Evolutionary conservation across 371 early-diverging fungal genomes (phyloP).

Genomic region (Rhizopus arrhizus): DNA sequence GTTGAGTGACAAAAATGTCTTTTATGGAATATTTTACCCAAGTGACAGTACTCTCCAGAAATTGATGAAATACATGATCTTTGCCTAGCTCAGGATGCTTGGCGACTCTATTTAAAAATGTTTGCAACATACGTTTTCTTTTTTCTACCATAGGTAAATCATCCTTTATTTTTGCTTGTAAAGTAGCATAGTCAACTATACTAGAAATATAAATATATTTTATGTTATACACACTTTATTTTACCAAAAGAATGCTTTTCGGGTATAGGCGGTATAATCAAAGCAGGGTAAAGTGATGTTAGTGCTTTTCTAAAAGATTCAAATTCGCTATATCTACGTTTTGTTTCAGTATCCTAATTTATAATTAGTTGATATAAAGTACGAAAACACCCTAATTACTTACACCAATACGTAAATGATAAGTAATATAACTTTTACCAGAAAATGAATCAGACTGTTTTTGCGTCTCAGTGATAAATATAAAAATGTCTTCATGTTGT

Average conservation of each 20-base stretch:
- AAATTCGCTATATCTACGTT: slow-evolving; percentile 87
- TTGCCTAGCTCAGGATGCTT: slow-evolving; percentile 83
- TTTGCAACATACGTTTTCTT: slow-evolving; percentile 92
- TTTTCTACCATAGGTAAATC: slow-evolving; percentile 86
- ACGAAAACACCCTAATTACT: background rate
- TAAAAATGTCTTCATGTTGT: slow-evolving; percentile 33
- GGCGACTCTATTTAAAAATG: slow-evolving; percentile 87
- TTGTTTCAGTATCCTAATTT: slow-evolving; percentile 40
- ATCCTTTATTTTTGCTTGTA: slow-evolving; percentile 85
- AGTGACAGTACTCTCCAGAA: slow-evolving; percentile 68
- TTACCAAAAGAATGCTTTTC: slow-evolving; percentile 91
- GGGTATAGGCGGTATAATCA: slow-evolving; percentile 95
- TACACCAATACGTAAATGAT: slow-evolving; percentile 62
- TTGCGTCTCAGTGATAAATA: slow-evolving; percentile 46
- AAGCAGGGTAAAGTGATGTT: slow-evolving; percentile 76
- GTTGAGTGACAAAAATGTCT: too few species aligned
- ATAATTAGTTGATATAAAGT: background rate
- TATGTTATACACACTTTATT: background rate
- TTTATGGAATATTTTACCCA: slow-evolving; percentile 50
- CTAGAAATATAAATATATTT: background rate
- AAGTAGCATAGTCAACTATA: slow-evolving; percentile 82
- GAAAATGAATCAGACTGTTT: slow-evolving; percentile 45
- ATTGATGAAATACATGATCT: slow-evolving; percentile 92
- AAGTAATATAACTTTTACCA: slow-evolving; percentile 55
- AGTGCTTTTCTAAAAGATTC: slow-evolving; percentile 85